phyloP scores from a whole-genome alignment of 768 basidiomycete species.

The Termitomyces sp. region DNA sequence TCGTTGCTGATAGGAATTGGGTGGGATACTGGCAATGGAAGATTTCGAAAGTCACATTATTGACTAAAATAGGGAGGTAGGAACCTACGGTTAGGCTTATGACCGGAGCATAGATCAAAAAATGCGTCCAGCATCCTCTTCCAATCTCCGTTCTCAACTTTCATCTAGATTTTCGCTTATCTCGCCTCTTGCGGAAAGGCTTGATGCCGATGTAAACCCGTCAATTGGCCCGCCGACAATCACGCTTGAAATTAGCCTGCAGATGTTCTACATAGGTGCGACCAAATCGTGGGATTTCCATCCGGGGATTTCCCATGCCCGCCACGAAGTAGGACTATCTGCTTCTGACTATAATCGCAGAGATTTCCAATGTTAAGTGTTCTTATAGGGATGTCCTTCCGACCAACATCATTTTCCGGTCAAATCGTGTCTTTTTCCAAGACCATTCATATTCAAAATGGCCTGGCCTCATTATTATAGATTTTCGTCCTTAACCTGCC shows the following conservation, averaged over 20 bases:
- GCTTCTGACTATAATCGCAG: constrained; percentile 15
- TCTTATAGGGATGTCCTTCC: constrained; percentile 30
- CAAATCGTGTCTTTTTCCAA: constrained; percentile 36
- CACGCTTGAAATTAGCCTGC: constrained; percentile 5
- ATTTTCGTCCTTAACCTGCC: constrained; percentile 5
- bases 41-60: not conserved
- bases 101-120: not conserved
- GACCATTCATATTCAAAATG: constrained; percentile 30
- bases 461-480: constrained; percentile 16
- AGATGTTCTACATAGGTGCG: constrained; percentile 18
- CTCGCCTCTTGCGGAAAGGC: constrained; percentile 9
- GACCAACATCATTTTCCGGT: constrained; percentile 31
- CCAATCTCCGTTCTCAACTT: not conserved
- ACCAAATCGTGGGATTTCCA: constrained; percentile 38
- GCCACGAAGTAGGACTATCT: constrained; percentile 20
- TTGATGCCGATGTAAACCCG: constrained; percentile 12
- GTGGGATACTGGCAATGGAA: not conserved
- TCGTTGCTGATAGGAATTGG: too few species aligned
- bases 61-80: not conserved
- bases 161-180: constrained; percentile 11
- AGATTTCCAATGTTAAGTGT: constrained; percentile 36
- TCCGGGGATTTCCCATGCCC: constrained; percentile 27
- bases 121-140: too few species aligned
- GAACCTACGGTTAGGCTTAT: not conserved
- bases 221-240: constrained; percentile 13